Conservation (phyloP, 2,329 filamentous ascomycete genomes). For the Biscogniauxia sp. region DNA sequence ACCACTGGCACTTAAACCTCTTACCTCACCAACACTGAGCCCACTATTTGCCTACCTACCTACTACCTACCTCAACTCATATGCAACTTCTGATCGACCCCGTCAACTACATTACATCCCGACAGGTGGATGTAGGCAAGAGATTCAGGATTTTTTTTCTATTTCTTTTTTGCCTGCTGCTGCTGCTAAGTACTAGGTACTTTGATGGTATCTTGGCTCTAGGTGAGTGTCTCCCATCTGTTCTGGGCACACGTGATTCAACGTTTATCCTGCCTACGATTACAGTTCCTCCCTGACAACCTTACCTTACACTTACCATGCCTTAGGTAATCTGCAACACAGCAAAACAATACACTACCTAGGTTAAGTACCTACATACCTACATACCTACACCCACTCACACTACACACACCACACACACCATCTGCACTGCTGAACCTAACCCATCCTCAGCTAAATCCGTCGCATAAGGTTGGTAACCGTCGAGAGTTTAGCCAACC, state of each 20-base stretch:
- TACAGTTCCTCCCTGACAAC: no score
- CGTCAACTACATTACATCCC: neutral
- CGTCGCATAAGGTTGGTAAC: constrained; percentile 1
- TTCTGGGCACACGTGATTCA: neutral
- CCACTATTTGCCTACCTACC: no score
- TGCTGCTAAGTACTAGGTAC: no score
- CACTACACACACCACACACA: no score
- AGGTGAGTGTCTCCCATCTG: neutral
- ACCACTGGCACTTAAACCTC: no score
- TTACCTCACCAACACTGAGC: no score
- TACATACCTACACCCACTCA: no score
- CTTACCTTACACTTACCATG: neutral
- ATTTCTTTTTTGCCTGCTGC: no score
- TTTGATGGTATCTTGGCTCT: neutral
- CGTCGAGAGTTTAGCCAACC: constrained; percentile 2
- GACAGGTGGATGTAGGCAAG: neutral
- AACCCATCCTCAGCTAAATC: no score
- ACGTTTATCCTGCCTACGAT: neutral
- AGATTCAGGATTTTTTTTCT: neutral
- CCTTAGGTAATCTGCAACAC: neutral
- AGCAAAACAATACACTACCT: no score
- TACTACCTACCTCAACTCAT: neutral
- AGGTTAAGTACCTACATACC: constrained; percentile 1
- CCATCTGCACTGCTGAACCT: no score
- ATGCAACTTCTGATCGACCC: neutral